Evolutionary conservation across 805 yeast species (phyloP).

Genomic region (Candida lessepsii): DNA sequence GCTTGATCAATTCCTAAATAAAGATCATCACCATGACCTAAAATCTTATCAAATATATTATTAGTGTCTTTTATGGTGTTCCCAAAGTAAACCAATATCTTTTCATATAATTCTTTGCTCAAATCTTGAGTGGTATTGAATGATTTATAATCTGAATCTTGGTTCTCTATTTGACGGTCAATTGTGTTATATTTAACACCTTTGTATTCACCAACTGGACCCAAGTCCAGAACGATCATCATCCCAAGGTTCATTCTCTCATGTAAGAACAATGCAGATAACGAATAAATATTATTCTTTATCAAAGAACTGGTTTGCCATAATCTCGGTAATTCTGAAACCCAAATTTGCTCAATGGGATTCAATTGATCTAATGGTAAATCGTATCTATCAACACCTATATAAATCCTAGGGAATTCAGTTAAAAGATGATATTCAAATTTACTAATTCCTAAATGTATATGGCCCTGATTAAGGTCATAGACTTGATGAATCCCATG

Average conservation of each 20-base stretch:
- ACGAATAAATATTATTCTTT: conserved; percentile 5
- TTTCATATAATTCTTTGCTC: background rate
- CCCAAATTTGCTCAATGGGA: conserved; percentile 5
- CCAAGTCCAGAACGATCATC: conserved; percentile 6
- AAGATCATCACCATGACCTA: background rate
- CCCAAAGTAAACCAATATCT: conserved; percentile 3
- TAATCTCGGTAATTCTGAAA: conserved; percentile 2
- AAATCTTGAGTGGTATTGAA: background rate
- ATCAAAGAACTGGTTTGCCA: conserved; percentile 4
- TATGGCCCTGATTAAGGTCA: background rate
- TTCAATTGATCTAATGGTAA: background rate
- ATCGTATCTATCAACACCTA: background rate
- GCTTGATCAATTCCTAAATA: background rate
- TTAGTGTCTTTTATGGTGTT: conserved; percentile 1
- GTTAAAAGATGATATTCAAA: conserved; percentile 8
- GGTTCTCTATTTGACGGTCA: background rate
- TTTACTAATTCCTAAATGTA: conserved; percentile 6
- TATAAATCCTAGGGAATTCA: conserved; percentile 3
- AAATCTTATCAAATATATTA: background rate
- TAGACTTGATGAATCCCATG: background rate
- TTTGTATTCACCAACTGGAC: conserved; percentile 1
- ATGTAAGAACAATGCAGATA: conserved; percentile 3
- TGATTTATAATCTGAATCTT: background rate
- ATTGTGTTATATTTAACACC: conserved; percentile 1
- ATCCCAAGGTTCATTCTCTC: background rate